Evolutionary conservation across 441 rosid genomes (phyloP).

Genomic region (Mallotus repandus): DNA sequence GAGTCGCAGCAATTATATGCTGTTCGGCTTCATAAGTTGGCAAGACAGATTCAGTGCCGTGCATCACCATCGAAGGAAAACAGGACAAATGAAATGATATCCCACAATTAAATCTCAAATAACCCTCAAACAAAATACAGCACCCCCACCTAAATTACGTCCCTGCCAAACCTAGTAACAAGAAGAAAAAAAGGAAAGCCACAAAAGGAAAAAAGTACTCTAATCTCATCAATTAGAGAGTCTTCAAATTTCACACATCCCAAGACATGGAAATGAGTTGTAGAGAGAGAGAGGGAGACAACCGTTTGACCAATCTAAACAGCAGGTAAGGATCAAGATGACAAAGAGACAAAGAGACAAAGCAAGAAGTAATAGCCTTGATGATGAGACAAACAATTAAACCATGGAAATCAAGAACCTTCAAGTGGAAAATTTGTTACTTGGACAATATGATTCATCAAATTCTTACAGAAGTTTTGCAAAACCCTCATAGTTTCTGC

Average conservation of each 20-base stretch:
- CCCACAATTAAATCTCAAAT: conserved; percentile 2
- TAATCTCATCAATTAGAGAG: conserved; percentile 3
- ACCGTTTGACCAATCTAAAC: background rate
- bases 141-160: background rate
- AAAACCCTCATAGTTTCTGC: conserved; percentile 1
- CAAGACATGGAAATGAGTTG: background rate
- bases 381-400: conserved; percentile 1
- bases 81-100: background rate
- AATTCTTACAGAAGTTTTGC: background rate
- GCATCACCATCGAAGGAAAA: conserved; percentile 26
- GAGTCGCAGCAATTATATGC: conserved; percentile 57
- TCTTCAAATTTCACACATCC: background rate
- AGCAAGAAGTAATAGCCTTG: background rate
- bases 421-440: background rate
- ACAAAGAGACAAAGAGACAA: background rate
- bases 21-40: conserved; percentile 36
- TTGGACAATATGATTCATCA: background rate
- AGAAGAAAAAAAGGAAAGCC: background rate
- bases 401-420: background rate
- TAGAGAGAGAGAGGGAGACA: background rate
- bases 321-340: background rate
- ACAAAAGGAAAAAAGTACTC: background rate
- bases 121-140: conserved; percentile 10
- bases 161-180: background rate
- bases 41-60: conserved; percentile 22